Conservation (phyloP, 345 rosid species). For the Hibiscus mutabilis region DNA sequence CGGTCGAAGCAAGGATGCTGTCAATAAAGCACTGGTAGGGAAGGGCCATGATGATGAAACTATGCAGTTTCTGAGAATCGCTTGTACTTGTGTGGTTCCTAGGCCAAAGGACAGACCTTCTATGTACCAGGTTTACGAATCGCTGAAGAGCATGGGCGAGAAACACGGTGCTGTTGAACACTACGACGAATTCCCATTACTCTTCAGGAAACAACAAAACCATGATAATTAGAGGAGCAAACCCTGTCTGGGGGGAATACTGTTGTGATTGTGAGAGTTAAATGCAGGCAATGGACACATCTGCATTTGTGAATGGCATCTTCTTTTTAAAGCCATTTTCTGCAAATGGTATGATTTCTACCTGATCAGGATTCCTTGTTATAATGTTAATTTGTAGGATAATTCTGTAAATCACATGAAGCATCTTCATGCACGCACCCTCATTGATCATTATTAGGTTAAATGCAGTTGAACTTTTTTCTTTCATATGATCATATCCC, state of each 20-base stretch:
- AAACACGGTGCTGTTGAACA: constrained; percentile 49
- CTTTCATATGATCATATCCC: background rate
- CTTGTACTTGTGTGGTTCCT: constrained; percentile 54
- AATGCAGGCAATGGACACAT: background rate
- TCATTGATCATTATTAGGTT: background rate
- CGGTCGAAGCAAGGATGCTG: constrained; percentile 39
- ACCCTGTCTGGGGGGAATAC: background rate
- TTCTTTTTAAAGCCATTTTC: constrained; percentile 6
- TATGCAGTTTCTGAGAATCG: constrained; percentile 54
- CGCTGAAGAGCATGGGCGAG: constrained; percentile 50
- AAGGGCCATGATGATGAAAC: constrained; percentile 61
- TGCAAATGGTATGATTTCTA: constrained; percentile 20
- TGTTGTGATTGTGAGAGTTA: background rate
- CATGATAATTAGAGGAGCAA: background rate
- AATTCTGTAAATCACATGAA: constrained; percentile 23
- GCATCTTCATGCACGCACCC: constrained; percentile 14
- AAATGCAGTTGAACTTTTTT: background rate
- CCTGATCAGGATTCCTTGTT: constrained; percentile 14
- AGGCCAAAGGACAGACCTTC: constrained; percentile 53
- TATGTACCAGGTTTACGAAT: constrained; percentile 58
- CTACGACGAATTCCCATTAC: constrained; percentile 65
- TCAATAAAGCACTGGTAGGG: constrained; percentile 45
- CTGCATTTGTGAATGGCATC: constrained; percentile 14
- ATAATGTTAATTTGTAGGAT: constrained; percentile 18
- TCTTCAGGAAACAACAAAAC: constrained; percentile 41